Percentiles rank a stretch among this genome's conserved stretches.
Conservation (phyloP, 2,329 filamentous ascomycete species). For the Colletotrichum sp. region DNA sequence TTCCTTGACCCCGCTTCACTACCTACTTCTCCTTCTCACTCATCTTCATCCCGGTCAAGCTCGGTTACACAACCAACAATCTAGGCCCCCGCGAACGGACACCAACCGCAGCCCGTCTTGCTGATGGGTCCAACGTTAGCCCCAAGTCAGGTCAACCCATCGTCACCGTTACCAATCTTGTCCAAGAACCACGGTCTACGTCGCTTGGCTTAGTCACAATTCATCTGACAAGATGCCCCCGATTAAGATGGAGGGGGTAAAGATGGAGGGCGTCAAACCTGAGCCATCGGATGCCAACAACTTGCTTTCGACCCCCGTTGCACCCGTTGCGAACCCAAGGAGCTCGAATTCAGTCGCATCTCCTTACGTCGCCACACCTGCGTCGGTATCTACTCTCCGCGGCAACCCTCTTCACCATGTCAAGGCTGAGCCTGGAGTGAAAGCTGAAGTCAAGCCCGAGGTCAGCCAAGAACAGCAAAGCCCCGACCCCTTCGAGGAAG, state of each 20-base stretch:
- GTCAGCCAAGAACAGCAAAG: too few species aligned
- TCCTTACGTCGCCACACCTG: background rate
- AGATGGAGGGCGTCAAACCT: background rate
- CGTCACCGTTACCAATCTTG: background rate
- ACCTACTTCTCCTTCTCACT: background rate
- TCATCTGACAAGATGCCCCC: background rate
- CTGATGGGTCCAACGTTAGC: background rate
- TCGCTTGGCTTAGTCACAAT: background rate
- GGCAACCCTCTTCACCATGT: background rate
- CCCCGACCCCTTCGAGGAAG: too few species aligned
- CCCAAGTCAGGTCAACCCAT: background rate
- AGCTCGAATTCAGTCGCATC: background rate
- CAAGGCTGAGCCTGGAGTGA: background rate
- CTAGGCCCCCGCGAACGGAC: background rate
- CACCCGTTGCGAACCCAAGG: background rate
- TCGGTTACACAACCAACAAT: background rate
- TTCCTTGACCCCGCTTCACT: background rate
- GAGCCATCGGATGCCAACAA: background rate
- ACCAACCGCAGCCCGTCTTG: background rate
- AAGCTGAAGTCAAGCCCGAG: background rate
- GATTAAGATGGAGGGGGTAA: background rate
- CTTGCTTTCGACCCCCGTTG: background rate
- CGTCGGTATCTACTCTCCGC: background rate
- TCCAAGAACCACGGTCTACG: background rate
- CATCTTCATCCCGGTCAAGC: background rate